Conservation (phyloP, 2,329 filamentous ascomycete genomes). For the Alternaria sp. region DNA sequence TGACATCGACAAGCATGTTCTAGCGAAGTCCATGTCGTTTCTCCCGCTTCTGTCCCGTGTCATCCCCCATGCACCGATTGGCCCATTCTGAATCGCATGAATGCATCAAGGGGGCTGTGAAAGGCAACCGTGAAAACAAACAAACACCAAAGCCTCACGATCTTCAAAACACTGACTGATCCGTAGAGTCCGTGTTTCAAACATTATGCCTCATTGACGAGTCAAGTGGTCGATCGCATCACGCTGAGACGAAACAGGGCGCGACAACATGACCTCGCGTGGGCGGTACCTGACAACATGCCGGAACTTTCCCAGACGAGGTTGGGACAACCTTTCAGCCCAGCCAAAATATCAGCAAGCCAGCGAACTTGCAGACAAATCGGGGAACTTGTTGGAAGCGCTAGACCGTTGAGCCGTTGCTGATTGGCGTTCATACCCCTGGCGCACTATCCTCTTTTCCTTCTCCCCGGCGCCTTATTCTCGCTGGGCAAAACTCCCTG, state of each 20-base stretch:
- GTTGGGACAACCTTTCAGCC: slow-evolving; percentile 30
- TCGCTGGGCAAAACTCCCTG: slow-evolving; percentile 17
- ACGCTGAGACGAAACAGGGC: slow-evolving; percentile 15
- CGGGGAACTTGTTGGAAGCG: slow-evolving; percentile 31
- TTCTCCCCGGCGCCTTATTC: slow-evolving; percentile 24
- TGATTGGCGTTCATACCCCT: slow-evolving; percentile 38
- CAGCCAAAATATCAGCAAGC: slow-evolving; percentile 20
- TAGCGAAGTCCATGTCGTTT: slow-evolving; percentile 20
- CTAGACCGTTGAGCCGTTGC: slow-evolving; percentile 29
- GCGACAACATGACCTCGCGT: slow-evolving; percentile 21
- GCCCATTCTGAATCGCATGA: slow-evolving; percentile 9
- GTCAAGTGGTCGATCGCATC: slow-evolving; percentile 17
- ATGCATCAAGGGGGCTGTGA: slow-evolving; percentile 16
- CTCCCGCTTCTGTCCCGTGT: slow-evolving; percentile 23
- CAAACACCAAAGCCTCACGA: slow-evolving; percentile 27
- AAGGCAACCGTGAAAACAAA: slow-evolving; percentile 26
- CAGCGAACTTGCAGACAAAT: slow-evolving; percentile 37
- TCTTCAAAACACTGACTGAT: slow-evolving; percentile 24
- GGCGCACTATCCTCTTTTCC: slow-evolving; percentile 23
- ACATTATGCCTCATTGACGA: slow-evolving; percentile 10
- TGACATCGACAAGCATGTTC: slow-evolving; percentile 30
- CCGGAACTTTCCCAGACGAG: slow-evolving; percentile 10
- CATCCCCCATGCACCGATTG: slow-evolving; percentile 22
- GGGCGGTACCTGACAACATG: slow-evolving; percentile 21
- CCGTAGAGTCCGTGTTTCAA: slow-evolving; percentile 15